These are phyloP conservation scores for Eremothecium gossypii DNA, from an alignment of 1,139 yeast genomes.

Conservation along the genomic window DNA sequence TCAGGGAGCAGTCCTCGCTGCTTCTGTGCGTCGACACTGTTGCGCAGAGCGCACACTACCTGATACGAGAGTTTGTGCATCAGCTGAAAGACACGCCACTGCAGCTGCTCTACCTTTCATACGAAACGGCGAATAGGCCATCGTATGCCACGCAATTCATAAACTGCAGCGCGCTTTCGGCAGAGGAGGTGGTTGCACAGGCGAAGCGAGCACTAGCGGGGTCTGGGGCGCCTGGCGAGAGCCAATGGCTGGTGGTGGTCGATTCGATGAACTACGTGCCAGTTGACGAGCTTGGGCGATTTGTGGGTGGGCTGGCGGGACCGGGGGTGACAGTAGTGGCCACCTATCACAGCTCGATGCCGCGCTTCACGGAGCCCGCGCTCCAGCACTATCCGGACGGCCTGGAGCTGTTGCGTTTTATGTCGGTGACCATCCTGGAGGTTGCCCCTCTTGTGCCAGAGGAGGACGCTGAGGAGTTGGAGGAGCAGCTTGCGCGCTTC, in stretches of 20 bases:
- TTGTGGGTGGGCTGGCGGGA: slow-evolving; percentile 46
- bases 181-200: slow-evolving; percentile 26
- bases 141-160: slow-evolving; percentile 41
- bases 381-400: slow-evolving; percentile 43
- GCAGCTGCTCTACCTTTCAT: slow-evolving; percentile 46
- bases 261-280: slow-evolving; percentile 63
- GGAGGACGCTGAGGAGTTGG: slow-evolving; percentile 44
- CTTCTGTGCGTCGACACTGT: slow-evolving; percentile 60
- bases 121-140: slow-evolving; percentile 51
- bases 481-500: slow-evolving; percentile 35
- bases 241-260: slow-evolving; percentile 33
- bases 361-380: slow-evolving; percentile 33
- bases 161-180: slow-evolving; percentile 34
- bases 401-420: slow-evolving; percentile 43
- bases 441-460: slow-evolving; percentile 36
- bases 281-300: slow-evolving; percentile 38
- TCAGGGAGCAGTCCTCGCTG: slow-evolving; percentile 69
- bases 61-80: slow-evolving; percentile 50
- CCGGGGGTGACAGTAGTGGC: slow-evolving; percentile 52
- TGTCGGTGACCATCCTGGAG: slow-evolving; percentile 66
- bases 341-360: slow-evolving; percentile 42
- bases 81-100: slow-evolving; percentile 27
- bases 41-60: slow-evolving; percentile 51
- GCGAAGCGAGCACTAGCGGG: slow-evolving; percentile 21
- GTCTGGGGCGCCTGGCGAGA: slow-evolving; percentile 8